These are phyloP conservation scores for Fusarium sp. DNA, from an alignment of 2,329 filamentous ascomycete genomes.

Conservation along the genomic window DNA sequence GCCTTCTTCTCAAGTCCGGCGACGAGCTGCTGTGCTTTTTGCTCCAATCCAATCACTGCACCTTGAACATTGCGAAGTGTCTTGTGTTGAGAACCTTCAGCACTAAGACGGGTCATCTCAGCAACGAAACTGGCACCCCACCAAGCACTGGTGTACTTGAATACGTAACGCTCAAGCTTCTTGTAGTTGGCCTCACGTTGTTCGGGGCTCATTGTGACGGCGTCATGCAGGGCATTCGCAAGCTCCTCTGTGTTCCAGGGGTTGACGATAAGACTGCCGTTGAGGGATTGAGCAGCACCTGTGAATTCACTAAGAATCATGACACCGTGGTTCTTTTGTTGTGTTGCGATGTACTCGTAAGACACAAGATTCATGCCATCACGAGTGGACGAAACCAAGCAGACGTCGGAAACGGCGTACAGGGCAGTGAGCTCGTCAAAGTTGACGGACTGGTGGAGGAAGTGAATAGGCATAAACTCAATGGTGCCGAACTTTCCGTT, in stretches of 20 bases:
- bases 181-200: conserved; percentile 87
- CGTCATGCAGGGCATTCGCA: conserved; percentile 91
- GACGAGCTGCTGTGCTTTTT: conserved; percentile 47
- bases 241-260: conserved; percentile 99
- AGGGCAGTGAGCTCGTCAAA: conserved; percentile 96
- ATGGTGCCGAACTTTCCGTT: conserved; percentile 97
- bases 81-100: conserved; percentile 55
- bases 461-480: conserved; percentile 99
- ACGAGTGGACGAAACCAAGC: conserved; percentile 92
- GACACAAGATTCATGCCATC: conserved; percentile 99
- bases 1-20: conserved; percentile 41
- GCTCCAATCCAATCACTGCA: conserved; percentile 51
- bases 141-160: conserved; percentile 97
- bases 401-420: conserved; percentile 92
- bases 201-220: conserved; percentile 95
- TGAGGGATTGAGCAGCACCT: conserved; percentile 92
- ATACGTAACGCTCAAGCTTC: conserved; percentile 94
- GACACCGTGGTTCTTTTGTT: conserved; percentile 88
- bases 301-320: conserved; percentile 98
- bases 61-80: conserved; percentile 58
- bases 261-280: conserved; percentile 94
- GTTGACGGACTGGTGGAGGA: conserved; percentile 94
- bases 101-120: conserved; percentile 74
- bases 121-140: conserved; percentile 95
- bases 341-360: conserved; percentile 97